Evolutionary conservation across 2,329 filamentous ascomycete genomes (phyloP).

Genomic region (Trichophyton rubrum): DNA sequence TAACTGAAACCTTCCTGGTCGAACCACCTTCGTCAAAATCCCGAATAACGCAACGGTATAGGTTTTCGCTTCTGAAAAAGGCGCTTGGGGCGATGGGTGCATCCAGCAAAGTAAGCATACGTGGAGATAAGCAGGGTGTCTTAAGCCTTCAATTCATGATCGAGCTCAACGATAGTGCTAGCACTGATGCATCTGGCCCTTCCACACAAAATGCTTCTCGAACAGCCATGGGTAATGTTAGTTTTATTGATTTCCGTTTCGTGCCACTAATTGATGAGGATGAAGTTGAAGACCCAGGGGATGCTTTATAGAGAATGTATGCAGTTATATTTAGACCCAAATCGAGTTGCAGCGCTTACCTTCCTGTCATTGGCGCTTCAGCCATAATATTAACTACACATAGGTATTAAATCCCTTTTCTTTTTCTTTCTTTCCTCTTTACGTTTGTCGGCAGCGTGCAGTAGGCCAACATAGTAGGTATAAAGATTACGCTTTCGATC

Average conservation of each 20-base stretch:
- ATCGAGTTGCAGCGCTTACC: neutral
- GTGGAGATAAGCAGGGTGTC: constrained; percentile 79
- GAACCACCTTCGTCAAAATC: constrained; percentile 46
- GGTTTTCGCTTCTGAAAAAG: constrained; percentile 73
- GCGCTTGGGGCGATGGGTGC: constrained; percentile 86
- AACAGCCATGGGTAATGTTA: constrained; percentile 22
- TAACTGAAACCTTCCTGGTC: constrained; percentile 42
- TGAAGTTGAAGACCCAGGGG: constrained; percentile 17
- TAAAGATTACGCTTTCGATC: too few relatives aligned
- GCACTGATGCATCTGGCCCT: constrained; percentile 14
- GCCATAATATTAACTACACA: too few relatives aligned
- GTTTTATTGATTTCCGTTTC: constrained; percentile 38
- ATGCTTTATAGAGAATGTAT: neutral
- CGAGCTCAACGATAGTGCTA: constrained; percentile 55
- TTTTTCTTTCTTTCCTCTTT: too few relatives aligned
- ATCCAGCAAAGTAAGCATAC: constrained; percentile 81
- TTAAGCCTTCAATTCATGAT: constrained; percentile 95
- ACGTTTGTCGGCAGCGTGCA: too few relatives aligned
- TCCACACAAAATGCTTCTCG: constrained; percentile 14
- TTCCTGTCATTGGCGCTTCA: neutral
- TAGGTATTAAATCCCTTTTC: too few relatives aligned
- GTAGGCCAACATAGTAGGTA: too few relatives aligned
- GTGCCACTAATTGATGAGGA: constrained; percentile 35
- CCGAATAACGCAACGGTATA: constrained; percentile 65
- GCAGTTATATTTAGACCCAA: too few relatives aligned